Base-by-base conservation (phyloP, 108 stramenopile species). In the Craspedostauros australis region DNA sequence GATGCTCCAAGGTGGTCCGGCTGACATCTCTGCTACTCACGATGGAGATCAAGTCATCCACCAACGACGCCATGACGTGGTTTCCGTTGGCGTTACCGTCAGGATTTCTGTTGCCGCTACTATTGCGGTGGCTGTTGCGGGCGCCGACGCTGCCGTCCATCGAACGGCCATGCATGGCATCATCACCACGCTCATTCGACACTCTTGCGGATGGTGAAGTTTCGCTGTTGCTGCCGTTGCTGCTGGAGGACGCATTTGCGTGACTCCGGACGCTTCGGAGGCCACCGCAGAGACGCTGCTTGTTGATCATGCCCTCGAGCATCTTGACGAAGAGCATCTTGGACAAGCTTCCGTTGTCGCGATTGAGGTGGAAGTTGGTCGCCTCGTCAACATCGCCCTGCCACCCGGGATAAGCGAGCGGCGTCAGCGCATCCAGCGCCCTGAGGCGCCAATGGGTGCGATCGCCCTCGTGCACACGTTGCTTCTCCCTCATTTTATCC, bases 371-470 rank as follows among this genome's bases (percentile, higher is more conserved):
- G 56, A 39, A 57, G 5, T 39, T 21, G 44, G 69, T 64, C 1
- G 47, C 68, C 24, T 53, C 36, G 11, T 43, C 34, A 6, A 64
- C 31, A 52, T 75, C 73, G 2, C 60, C 23, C 33, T 56, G 34
- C 51, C 73, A 75, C 40, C 68, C 68, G 31, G 68, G 68, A 51
- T 75, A 75, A 3, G 59, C 46, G 19, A 70, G 28, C n/a, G n/a
- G n/a, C 16, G 49, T 28, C 2, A 69, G 55, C 14, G 54, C 27
- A 29, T 75, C 73, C 38, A 75, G 53, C 15, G 47, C 21, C 15
- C 42, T 40, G 1, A 75, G 54, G 1, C 73, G 39, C 49, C 64
- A 54, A 29, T 75, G 73, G 1, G 60, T 51, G 33, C 73, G 36
- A 39, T 70, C 49, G 12, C 68, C 68, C 12, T 66, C 59, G 32